Base-by-base conservation (phyloP, 108 stramenopile genomes). In the Cyclostephanos invisitatus region DNA sequence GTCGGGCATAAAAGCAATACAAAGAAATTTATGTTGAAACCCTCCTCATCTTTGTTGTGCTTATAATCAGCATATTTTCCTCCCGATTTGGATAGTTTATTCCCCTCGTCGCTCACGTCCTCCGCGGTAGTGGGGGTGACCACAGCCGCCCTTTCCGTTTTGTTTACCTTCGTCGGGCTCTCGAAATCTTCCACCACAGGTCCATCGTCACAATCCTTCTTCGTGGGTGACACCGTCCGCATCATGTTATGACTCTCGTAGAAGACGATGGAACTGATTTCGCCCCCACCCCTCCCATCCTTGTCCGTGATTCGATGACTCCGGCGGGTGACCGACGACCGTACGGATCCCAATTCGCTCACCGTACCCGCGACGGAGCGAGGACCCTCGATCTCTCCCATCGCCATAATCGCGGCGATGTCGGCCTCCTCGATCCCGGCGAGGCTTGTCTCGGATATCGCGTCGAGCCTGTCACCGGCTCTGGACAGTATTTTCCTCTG, bases 1-100 rank as follows among this genome's bases (percentile, higher is more conserved):
- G 56, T 49, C 9, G 79, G 79, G 60, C 72, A 73, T 0, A 80
- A 64, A 5, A 80, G 49, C 35, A 80, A 38, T 32, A 74, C 61
- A 49, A 80, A 80, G 62, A 80, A 80, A 7, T 68, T 56, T 35
- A 74, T 70, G 60, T 36, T 29, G 56, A 29, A 32, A 29, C 14
- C 27, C 14, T 32, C 10, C 17, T 32, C 28, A 27, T 35, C 28
- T 7, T 57, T 20, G 18, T 53, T 20, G 17, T 20, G 3, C 17
- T 53, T 24, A 55, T 55, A 5, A 55, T 18, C 5, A 20, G 54
- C 22, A 22, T 55, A 11, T 18, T 55, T 59, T 37, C 9, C 5
- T 15, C 1, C 32, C 29, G 58, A 36, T 35, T 29, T 11, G 10
- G 53, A 25, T 25, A 54, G 0, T 54, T 8, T 12, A 5, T 24